Evolutionary conservation across 345 rosid species (phyloP), one percentile per base, ranked within the genome.

Genomic region (Melastoma malabathricum): DNA sequence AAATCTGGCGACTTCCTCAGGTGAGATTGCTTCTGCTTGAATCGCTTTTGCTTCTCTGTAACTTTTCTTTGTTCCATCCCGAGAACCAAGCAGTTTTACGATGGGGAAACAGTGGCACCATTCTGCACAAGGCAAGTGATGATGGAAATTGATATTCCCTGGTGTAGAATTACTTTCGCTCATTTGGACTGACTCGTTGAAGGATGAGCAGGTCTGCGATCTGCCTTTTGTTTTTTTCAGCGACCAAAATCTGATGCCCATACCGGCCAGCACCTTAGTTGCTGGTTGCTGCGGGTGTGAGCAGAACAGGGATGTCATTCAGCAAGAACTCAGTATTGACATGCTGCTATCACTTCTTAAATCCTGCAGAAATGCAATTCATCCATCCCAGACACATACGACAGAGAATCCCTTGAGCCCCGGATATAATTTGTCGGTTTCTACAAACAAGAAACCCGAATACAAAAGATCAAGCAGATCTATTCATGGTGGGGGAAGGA

Each of bases 81-180:
- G 74, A 73, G 57, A 83, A 80, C 71, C 92, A 80, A 66, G 92
- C 82, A 19, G 87, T 83, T 50, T 84, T 80, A 54, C 77, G 87
- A 44, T 83, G 92, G 92, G 84, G 87, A 55, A 80, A 80, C 57
- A 74, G 87, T 64, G 86, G 84, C 16, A 83, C 92, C 13, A 77
- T 83, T 64, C 86, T 83, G 60, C 92, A 83, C 68, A 80, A 83
- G 87, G 92, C 78, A 49, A 68, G 82, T 65, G 47, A 0, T 31
- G 38, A 31, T 31, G 38, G 4, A n/a, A 9, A 31, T 31, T 7
- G 38, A 31, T 31, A 5, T 31, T 31, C 38, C 10, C 38, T 31
- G 10, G 38, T 31, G 1, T 31, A 31, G 10, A 2, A 9, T 2
- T 31, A 31, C 38, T 31, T 31, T 31, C 7, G 10, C 38, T 22